These are phyloP conservation scores for Bauhinia variegata DNA, from an alignment of 306 rosid species.

Conservation along the genomic window DNA sequence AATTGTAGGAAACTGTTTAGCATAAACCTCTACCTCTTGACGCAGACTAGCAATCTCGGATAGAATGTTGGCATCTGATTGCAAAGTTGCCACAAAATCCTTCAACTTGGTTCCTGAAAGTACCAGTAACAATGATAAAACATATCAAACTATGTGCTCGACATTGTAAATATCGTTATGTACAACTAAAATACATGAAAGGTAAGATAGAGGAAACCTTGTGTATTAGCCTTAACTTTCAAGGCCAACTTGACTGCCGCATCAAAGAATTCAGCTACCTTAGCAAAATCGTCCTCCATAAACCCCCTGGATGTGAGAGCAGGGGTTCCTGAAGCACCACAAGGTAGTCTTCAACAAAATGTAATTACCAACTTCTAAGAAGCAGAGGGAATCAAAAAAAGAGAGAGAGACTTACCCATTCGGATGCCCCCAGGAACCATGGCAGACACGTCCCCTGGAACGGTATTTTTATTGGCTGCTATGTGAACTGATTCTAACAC, in stretches of 20 bases:
- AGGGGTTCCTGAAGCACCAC: conserved; percentile 70
- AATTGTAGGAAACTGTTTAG: conserved; percentile 81
- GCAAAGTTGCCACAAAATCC: conserved; percentile 77
- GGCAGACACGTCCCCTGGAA: conserved; percentile 98
- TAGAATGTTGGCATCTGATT: conserved; percentile 63
- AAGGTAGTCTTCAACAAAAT: conserved; percentile 22
- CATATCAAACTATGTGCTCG: conserved; percentile 9
- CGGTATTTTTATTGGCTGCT: conserved; percentile 95
- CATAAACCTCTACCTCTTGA: conserved; percentile 73
- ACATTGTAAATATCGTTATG: conserved; percentile 1
- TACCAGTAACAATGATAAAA: conserved; percentile 21
- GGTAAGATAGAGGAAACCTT: conserved; percentile 53
- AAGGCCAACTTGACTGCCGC: conserved; percentile 84
- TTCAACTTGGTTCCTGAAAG: conserved; percentile 81
- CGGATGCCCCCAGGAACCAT: conserved; percentile 98
- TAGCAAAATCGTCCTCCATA: conserved; percentile 73
- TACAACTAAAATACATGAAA: neutral
- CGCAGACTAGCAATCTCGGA: conserved; percentile 70
- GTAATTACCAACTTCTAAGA: conserved; percentile 16
- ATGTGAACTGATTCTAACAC: conserved; percentile 86
- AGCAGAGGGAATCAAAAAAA: conserved; percentile 17
- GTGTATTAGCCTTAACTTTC: conserved; percentile 68
- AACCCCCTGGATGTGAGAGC: conserved; percentile 98
- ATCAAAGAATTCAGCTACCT: conserved; percentile 87
- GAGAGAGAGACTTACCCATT: conserved; percentile 65